These are phyloP conservation scores for Aspergillus asperescens DNA, from an alignment of 495 filamentous ascomycete species.

Conservation along the genomic window DNA sequence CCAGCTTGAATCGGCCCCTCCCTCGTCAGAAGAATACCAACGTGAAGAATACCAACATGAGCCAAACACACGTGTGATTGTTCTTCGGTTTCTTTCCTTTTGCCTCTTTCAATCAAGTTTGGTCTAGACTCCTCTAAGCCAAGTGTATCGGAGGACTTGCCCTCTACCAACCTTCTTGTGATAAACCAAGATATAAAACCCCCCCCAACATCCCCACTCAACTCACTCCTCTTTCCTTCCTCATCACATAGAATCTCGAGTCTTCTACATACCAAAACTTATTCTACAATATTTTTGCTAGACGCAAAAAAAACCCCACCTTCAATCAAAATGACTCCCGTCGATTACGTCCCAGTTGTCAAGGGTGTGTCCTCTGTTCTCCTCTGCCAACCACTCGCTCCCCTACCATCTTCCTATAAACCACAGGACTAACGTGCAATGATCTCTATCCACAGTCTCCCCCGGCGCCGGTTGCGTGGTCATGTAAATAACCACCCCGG, in stretches of 20 bases:
- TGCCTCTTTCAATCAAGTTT: neutral
- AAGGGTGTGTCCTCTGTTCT: slow-evolving; percentile 27
- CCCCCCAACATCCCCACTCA: neutral
- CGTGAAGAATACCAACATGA: neutral
- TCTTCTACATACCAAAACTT: slow-evolving; percentile 10
- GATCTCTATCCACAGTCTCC: slow-evolving; percentile 18
- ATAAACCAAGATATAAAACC: slow-evolving; percentile 7
- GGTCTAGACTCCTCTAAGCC: neutral
- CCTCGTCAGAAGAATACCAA: neutral
- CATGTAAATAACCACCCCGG: slow-evolving; percentile 27
- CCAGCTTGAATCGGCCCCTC: too few relatives aligned
- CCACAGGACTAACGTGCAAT: slow-evolving; percentile 13
- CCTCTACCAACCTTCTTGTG: too few relatives aligned
- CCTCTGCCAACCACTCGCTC: neutral
- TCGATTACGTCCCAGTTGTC: slow-evolving; percentile 25
- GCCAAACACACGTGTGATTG: slow-evolving; percentile 7
- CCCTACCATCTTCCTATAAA: neutral
- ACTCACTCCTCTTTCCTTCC: slow-evolving; percentile 10
- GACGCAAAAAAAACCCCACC: slow-evolving; percentile 14
- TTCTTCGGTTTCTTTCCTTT: neutral
- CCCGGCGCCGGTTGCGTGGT: slow-evolving; percentile 39
- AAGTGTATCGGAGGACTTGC: too few relatives aligned
- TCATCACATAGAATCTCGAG: slow-evolving; percentile 9
- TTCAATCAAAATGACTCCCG: slow-evolving; percentile 35
- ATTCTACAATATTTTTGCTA: slow-evolving; percentile 23